Evolutionary conservation across 1,284 basidiomycete genomes (phyloP).

Genomic region (Sporisorium reilianum): DNA sequence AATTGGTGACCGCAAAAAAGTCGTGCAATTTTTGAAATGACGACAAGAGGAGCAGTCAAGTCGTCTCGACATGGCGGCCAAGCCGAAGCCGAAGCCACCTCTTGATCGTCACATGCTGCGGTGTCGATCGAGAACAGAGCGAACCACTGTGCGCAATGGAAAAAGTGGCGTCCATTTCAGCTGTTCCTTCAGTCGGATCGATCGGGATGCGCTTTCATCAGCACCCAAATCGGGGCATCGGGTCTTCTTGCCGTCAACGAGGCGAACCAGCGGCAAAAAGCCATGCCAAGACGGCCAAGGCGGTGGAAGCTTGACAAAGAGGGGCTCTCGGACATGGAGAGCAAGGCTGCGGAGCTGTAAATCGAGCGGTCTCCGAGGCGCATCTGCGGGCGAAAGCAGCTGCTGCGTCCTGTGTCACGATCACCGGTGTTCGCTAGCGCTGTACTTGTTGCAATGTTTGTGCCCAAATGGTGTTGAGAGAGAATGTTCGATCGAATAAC

Average conservation of each 20-base stretch:
- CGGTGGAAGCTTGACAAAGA: too few relatives aligned
- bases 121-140: neutral
- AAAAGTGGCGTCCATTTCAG: too few relatives aligned
- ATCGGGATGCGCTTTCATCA: neutral
- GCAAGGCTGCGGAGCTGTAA: constrained; percentile 12
- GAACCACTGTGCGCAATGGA: too few relatives aligned
- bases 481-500: constrained; percentile 40
- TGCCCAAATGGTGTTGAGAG: neutral
- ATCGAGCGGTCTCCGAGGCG: constrained; percentile 18
- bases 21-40: too few relatives aligned
- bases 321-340: constrained; percentile 10
- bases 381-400: neutral
- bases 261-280: neutral
- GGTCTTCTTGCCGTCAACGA: neutral
- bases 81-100: neutral
- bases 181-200: neutral
- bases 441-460: neutral
- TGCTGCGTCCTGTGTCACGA: neutral
- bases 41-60: neutral
- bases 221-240: neutral
- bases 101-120: neutral
- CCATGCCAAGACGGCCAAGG: too few relatives aligned
- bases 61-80: neutral
- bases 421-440: neutral
- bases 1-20: neutral